A percentile compares a stretch with the other conserved stretches of the same genome.
Evolutionary conservation across 2,329 filamentous ascomycete genomes (phyloP).

Genomic region (Rhytidhysteron rufulum): DNA sequence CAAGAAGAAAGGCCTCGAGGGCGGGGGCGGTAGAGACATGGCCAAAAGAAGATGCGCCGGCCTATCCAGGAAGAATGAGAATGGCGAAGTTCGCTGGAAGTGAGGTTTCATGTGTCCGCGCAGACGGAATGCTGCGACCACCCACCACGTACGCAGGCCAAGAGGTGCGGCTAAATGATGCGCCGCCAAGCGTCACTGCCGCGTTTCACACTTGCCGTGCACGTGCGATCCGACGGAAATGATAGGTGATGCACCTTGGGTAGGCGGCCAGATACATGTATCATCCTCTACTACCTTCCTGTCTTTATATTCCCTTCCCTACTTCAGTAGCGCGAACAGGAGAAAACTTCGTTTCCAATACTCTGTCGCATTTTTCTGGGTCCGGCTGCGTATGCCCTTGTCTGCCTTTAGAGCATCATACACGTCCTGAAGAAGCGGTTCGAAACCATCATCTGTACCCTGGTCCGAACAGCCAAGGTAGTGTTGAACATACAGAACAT

Average conservation of each 20-base stretch:
- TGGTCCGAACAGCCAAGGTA: slow-evolving; percentile 14
- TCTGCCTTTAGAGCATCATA: slow-evolving; percentile 48
- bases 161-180: too few relatives aligned
- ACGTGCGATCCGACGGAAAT: too few relatives aligned
- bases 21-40: neutral
- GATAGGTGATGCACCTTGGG: too few relatives aligned
- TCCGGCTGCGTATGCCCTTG: slow-evolving; percentile 46
- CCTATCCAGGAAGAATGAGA: too few relatives aligned
- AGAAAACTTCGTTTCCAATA: slow-evolving; percentile 82
- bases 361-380: slow-evolving; percentile 63
- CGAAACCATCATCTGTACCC: slow-evolving; percentile 6
- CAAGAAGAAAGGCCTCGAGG: slow-evolving; percentile 11
- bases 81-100: too few relatives aligned
- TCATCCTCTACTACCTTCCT: too few relatives aligned
- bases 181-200: too few relatives aligned
- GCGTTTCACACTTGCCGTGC: too few relatives aligned
- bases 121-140: too few relatives aligned
- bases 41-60: neutral
- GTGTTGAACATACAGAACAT: slow-evolving; percentile 40
- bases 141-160: too few relatives aligned
- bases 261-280: too few relatives aligned
- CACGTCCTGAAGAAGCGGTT: slow-evolving; percentile 46
- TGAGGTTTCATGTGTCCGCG: too few relatives aligned
- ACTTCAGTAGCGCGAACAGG: slow-evolving; percentile 71
- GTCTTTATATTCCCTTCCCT: neutral